Base-by-base conservation (phyloP, 805 yeast species). In the Sugiyamaella floridensis region DNA sequence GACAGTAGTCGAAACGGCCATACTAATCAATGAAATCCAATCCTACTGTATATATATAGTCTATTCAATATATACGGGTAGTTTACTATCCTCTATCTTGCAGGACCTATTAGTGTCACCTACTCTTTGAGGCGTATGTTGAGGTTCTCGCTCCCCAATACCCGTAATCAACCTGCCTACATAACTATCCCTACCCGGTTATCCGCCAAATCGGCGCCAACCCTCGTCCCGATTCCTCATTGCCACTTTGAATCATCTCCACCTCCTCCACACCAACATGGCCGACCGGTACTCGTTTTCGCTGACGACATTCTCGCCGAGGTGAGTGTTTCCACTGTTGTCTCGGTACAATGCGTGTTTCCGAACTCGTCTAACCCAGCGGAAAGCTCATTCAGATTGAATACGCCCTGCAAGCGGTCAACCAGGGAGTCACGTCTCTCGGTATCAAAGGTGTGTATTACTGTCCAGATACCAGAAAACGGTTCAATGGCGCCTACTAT, bases 271-370 rank as follows among this genome's bases (percentile, higher is more conserved):
- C 37, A 32, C 9, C 37, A 32, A 32, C 37, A 93, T 93, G 98
- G 96, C 99, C 55, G 99, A 93, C 71, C 83, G 99, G 78, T 93
- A 93, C 73, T 89, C 98, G 18, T 93, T 93, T 68, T 93, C 99
- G 20, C 79, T 93, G 57, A 93, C 99, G 22, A 93, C 99, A 15
- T 93, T 93, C 70, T 92, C 98, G 48, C 99, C 99, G 66, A 86
- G 86, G 90, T 85, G 78, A 60, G 85, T 59, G 40, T 22, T 47
- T 19, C 26, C 28, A 19, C 19, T 47, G 49, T 40, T 15, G 49
- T 14, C 14, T 10, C 16, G 18, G 43, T 19, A 9, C 15, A 28
- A 4, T 43, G 19, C 32, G 32, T 15, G 16, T 8, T 7, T 3
- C 19, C 12, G 6, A 18, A 2, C 28, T 12, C 19, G 9, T 32